Evolutionary conservation across 352 stramenopile genomes (phyloP).

Genomic region (Phytophthora crassamura): DNA sequence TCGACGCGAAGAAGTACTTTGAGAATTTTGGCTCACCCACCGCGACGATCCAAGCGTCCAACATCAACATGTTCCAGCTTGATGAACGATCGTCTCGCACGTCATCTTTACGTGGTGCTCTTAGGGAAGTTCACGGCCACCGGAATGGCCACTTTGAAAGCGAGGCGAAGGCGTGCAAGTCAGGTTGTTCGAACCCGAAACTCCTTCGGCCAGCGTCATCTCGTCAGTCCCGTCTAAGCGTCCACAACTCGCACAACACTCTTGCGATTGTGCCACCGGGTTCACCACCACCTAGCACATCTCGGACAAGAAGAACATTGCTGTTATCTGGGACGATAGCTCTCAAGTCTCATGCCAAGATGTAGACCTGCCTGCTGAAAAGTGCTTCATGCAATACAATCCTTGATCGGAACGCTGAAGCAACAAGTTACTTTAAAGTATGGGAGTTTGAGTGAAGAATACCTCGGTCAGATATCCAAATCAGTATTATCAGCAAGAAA

Average conservation of each 20-base stretch:
- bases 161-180: neutral
- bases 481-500: neutral
- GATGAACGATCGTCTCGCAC: neutral
- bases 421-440: neutral
- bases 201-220: constrained; percentile 21
- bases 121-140: neutral
- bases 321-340: constrained; percentile 15
- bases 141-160: neutral
- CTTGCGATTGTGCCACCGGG: neutral
- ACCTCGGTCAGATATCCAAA: neutral
- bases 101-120: neutral
- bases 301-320: constrained; percentile 3
- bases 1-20: constrained; percentile 39
- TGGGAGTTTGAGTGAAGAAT: neutral
- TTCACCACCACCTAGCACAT: constrained; percentile 5
- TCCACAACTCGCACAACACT: neutral
- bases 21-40: constrained; percentile 28
- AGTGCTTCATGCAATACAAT: neutral
- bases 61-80: constrained; percentile 5
- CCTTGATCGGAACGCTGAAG: no score
- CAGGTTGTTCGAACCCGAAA: constrained; percentile 22
- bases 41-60: constrained; percentile 11
- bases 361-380: neutral
- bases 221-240: constrained; percentile 14
- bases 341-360: constrained; percentile 2